Conservation (phyloP, 202 grass and related monocot genomes). For the Musa balbisiana region DNA sequence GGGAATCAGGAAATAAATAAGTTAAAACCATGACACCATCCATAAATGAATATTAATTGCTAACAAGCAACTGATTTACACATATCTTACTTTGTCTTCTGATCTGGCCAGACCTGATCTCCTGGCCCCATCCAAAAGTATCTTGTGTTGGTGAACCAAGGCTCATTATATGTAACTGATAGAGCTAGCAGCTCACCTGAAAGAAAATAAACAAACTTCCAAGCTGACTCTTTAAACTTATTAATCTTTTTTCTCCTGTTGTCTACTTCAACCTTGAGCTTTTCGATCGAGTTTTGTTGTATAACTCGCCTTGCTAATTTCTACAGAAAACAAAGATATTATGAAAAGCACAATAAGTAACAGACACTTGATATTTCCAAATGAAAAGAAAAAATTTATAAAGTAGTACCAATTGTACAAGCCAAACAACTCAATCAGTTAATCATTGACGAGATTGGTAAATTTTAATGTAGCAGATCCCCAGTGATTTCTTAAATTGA, state of each 20-base stretch:
- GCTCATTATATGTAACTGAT: slow-evolving; percentile 50
- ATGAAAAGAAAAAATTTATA: too few species aligned
- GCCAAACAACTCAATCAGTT: too few species aligned
- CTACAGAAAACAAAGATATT: slow-evolving; percentile 22
- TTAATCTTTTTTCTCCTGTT: slow-evolving; percentile 48
- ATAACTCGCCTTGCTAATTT: slow-evolving; percentile 43
- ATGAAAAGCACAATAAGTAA: too few species aligned
- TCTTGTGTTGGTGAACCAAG: slow-evolving; percentile 62
- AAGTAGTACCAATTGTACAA: too few species aligned
- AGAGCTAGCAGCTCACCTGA: slow-evolving; percentile 51
- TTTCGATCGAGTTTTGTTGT: slow-evolving; percentile 19
- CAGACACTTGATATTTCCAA: too few species aligned
- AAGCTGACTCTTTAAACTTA: slow-evolving; percentile 70
- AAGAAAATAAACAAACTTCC: slow-evolving; percentile 66
- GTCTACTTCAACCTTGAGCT: not conserved
- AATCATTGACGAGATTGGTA: too few species aligned
- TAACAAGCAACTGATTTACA: not conserved
- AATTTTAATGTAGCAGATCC: too few species aligned
- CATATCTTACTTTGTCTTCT: slow-evolving; percentile 59
- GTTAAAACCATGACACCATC: not conserved
- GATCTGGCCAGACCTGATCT: slow-evolving; percentile 71
- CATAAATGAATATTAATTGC: not conserved
- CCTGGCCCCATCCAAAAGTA: slow-evolving; percentile 66
- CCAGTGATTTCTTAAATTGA: too few species aligned
- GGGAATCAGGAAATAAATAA: not conserved